phyloP scores from a whole-genome alignment of 2,329 filamentous ascomycete genomes.

The Periconia sp. region DNA sequence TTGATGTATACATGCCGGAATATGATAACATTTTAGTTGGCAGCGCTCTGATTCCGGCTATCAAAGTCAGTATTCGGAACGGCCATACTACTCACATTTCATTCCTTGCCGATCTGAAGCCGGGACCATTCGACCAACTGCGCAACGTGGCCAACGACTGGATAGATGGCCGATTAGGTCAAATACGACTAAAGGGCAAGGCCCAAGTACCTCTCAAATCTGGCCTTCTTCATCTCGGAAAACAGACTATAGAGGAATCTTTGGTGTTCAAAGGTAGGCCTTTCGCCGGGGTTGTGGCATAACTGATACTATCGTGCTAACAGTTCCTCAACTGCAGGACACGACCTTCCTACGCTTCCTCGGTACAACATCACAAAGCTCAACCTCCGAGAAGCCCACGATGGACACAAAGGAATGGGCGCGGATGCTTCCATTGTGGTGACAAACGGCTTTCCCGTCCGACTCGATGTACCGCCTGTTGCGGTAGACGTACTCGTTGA shows the following conservation, averaged over 20 bases:
- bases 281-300: conserved; percentile 22
- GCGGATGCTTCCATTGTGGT: conserved; percentile 75
- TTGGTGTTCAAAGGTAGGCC: conserved; percentile 80
- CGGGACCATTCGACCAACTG: conserved; percentile 76
- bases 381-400: conserved; percentile 71
- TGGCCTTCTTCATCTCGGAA: conserved; percentile 77
- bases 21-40: conserved; percentile 78
- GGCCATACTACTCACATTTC: conserved; percentile 77
- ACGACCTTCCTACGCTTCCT: conserved; percentile 74
- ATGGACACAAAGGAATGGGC: conserved; percentile 66
- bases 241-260: conserved; percentile 72
- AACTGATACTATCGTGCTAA: conserved; percentile 53
- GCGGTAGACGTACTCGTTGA: conserved; percentile 84
- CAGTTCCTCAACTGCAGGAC: conserved; percentile 37
- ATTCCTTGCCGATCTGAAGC: conserved; percentile 73
- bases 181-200: conserved; percentile 71
- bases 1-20: conserved; percentile 79
- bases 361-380: conserved; percentile 80
- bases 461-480: conserved; percentile 74
- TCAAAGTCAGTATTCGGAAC: conserved; percentile 76
- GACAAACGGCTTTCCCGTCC: conserved; percentile 76
- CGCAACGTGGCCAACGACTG: conserved; percentile 84
- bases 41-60: conserved; percentile 71
- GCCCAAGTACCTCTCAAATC: conserved; percentile 74
- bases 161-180: conserved; percentile 74